Evolutionary conservation across 495 filamentous ascomycete genomes (phyloP), one percentile per base, ranked within the genome.

Genomic region (Penicillium antarcticum): DNA sequence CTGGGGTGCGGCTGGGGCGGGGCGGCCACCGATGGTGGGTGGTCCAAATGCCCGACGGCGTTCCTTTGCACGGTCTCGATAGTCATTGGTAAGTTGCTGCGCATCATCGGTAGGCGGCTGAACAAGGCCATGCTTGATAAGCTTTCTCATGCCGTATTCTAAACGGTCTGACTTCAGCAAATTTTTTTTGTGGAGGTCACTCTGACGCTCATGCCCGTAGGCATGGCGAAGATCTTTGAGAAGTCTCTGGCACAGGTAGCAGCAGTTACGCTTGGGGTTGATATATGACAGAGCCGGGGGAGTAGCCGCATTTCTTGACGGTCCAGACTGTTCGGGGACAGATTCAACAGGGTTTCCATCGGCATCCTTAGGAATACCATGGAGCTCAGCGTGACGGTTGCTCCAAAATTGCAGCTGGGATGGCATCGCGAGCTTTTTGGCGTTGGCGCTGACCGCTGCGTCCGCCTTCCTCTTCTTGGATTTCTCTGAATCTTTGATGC

Each of bases 371-470:
- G 67, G 58, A 19, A 74, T 71, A 1, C 87, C 86, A 55, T 92
- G 89, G 34, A 96, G 73, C 62, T 96, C 89, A 0, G 87, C 88
- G 59, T 90, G 87, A 21, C 89, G 88, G 59, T 92, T 87, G 44
- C 86, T 83, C 91, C 91, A 96, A 67, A 91, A 88, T 68, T 94
- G 86, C 31, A 96, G 75, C 58, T 95, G 88, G 13, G 80, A 74
- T 2, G 83, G 80, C 45, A 80, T 70, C 10, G 79, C 73, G 31
- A 69, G 60, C 43, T 79, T 81, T 53, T 77, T 79, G n/a, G 76
- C 54, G 4, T 68, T 72, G 14, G 66, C 61, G 24, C 56, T 74
- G 18, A 68, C 53, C 4, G 68, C 46, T 4, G 65, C 58, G 23
- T 83, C 81, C 3, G 78, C 80, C 58, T 87, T 94, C 56, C 83